These are phyloP conservation scores for Pseudoneurospora amorphoporcata DNA, from an alignment of 495 filamentous ascomycete genomes.

Conservation along the genomic window DNA sequence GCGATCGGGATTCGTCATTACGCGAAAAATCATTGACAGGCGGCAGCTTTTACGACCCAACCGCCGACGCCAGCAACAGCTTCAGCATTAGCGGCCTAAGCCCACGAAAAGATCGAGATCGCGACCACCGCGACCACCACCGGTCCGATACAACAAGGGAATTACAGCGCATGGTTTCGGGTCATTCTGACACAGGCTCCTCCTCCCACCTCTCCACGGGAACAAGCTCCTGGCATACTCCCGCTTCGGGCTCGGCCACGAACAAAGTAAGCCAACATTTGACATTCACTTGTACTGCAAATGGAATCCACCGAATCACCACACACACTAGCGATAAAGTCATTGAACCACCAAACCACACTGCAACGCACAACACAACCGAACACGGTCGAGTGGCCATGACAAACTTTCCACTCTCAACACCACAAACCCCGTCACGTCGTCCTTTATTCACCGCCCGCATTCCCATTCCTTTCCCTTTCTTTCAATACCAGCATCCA, in stretches of 20 bases:
- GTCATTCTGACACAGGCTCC: slow-evolving; percentile 22
- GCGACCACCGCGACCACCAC: not conserved
- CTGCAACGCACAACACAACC: not conserved
- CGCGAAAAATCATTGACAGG: slow-evolving; percentile 33
- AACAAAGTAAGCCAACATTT: slow-evolving; percentile 22
- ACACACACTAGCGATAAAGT: not conserved
- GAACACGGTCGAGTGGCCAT: not conserved
- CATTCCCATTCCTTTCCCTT: slow-evolving; percentile 7
- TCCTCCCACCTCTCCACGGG: slow-evolving; percentile 2
- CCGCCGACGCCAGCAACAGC: slow-evolving; percentile 38
- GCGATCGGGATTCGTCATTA: slow-evolving; percentile 18
- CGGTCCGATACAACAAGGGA: not conserved
- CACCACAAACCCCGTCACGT: slow-evolving; percentile 5
- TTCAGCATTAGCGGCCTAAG: not conserved
- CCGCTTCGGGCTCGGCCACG: not conserved
- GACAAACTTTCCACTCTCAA: not conserved
- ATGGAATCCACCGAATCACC: not conserved
- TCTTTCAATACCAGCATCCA: slow-evolving; percentile 4
- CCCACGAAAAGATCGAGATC: not conserved
- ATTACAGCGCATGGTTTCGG: slow-evolving; percentile 25
- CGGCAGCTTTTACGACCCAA: slow-evolving; percentile 47
- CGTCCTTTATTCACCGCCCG: slow-evolving; percentile 7
- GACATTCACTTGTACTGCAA: not conserved
- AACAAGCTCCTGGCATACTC: slow-evolving; percentile 18
- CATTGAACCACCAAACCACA: not conserved